Base-by-base conservation (phyloP, 345 rosid genomes). In the Passiflora organensis region DNA sequence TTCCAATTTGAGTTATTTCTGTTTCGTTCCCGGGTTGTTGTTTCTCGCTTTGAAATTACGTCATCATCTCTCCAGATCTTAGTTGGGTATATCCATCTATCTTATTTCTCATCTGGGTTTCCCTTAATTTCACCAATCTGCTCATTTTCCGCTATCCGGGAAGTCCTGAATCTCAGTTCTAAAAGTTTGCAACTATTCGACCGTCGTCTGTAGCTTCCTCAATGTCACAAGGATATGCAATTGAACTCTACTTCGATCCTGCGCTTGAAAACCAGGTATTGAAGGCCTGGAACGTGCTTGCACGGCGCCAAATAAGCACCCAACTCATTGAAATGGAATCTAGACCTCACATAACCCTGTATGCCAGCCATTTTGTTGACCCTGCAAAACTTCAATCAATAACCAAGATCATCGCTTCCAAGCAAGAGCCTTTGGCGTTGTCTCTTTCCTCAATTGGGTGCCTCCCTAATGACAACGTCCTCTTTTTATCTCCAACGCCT, bases 231-330 rank as follows among this genome's bases (percentile, higher is more conserved):
- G 89, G 89, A 13, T 87, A 73, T 74, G 84, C 96, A 46, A 83
- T 94, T 74, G 97, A 94, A 82, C 96, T 94, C 28, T 94, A 89
- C 57, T 89, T 94, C 76, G 99, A 94, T 54, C 95, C 97, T 0
- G 96, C 97, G 0, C 89, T 89, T 1, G 99, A 94, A 59, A 94
- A 94, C 75, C 99, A 94, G 75, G 95, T 87, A 45, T 63, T 87
- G 67, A 89, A 94, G 79, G 91, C 97, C 44, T 94, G 97, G 96
- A 94, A 94, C 68, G 97, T 94, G 55, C 78, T 94, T 48, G 99
- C 99, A 47, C 96, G 96, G 53, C 99, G 97, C 38, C 97, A 94
- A 71, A 87, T 89, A 79, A 89, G 97, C 57, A 80, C 90, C 42
- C 91, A 89, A 32, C 76, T 94, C 63, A 89, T 94, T 63, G 95